These are phyloP conservation scores for Pisolithus tinctorius DNA, from an alignment of 768 basidiomycete species.

Conservation along the genomic window DNA sequence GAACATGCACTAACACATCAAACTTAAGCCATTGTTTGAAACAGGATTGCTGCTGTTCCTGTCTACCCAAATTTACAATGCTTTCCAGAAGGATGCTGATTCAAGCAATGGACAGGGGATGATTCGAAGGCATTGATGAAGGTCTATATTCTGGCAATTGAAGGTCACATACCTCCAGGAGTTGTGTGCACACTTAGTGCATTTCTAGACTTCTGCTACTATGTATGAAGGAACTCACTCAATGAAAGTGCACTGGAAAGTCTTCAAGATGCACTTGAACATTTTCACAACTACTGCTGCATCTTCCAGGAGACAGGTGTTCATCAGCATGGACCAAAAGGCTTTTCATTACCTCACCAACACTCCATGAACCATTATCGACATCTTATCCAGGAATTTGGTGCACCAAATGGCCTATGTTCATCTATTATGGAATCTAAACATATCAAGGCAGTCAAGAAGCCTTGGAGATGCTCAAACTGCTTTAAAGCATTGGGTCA, in stretches of 20 bases:
- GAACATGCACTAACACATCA: no score
- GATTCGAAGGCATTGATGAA: constrained; percentile 20
- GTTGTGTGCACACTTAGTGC: constrained; percentile 11
- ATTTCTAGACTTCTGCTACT: constrained; percentile 23
- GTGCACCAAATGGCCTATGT: constrained; percentile 20
- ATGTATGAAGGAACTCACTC: constrained; percentile 8
- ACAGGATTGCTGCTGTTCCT: not conserved
- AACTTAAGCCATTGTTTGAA: no score
- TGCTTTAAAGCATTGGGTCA: constrained; percentile 4
- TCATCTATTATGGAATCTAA: constrained; percentile 12
- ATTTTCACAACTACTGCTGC: not conserved
- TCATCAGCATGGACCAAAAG: no score
- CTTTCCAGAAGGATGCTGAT: constrained; percentile 13
- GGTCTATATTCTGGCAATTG: constrained; percentile 5
- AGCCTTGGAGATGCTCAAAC: constrained; percentile 6
- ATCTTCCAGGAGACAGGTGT: not conserved
- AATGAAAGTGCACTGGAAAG: not conserved
- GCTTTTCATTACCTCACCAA: no score
- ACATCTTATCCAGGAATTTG: constrained; percentile 17
- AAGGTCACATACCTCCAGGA: constrained; percentile 9
- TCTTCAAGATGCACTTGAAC: not conserved
- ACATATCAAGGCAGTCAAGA: constrained; percentile 24
- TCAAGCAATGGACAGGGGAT: constrained; percentile 16
- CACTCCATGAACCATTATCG: not conserved
- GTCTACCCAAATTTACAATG: not conserved